Evolutionary conservation across 345 rosid genomes (phyloP).

Genomic region (Dipteronia sinensis): DNA sequence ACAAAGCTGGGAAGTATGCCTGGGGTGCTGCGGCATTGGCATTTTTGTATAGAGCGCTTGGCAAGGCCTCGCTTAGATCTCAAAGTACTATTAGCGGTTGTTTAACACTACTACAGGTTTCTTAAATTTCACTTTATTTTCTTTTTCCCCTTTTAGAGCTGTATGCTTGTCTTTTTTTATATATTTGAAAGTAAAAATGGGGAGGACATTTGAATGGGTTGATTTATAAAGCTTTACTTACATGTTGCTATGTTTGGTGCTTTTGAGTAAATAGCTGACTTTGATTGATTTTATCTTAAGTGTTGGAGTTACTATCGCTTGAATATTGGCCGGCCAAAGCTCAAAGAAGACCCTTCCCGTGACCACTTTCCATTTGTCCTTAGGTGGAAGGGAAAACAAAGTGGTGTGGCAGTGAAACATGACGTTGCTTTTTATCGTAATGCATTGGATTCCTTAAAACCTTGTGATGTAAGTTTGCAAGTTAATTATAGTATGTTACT

Average conservation of each 20-base stretch:
- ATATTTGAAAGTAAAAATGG: conserved; percentile 8
- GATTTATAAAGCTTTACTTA: neutral
- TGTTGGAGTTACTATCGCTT: conserved; percentile 86
- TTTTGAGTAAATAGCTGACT: conserved; percentile 3
- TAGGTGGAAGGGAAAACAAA: conserved; percentile 76
- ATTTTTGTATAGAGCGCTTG: conserved; percentile 61
- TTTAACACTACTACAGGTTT: conserved; percentile 74
- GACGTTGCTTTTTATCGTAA: conserved; percentile 64
- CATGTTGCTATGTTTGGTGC: neutral
- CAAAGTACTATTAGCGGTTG: conserved; percentile 81
- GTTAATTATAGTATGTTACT: neutral
- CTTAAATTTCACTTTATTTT: conserved; percentile 7
- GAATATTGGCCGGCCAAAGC: conserved; percentile 62
- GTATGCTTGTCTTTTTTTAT: neutral
- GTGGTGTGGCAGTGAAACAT: conserved; percentile 55
- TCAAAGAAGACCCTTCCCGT: conserved; percentile 40
- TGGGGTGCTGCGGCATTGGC: conserved; percentile 83
- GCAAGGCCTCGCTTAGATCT: conserved; percentile 71
- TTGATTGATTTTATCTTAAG: conserved; percentile 34
- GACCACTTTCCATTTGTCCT: conserved; percentile 61
- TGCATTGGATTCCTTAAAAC: conserved; percentile 60
- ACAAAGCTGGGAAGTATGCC: conserved; percentile 66
- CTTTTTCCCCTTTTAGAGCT: neutral
- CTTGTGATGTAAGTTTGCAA: conserved; percentile 47
- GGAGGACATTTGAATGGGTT: neutral